Conservation (phyloP, 805 yeast genomes). For the Suhomyces faveliae region DNA sequence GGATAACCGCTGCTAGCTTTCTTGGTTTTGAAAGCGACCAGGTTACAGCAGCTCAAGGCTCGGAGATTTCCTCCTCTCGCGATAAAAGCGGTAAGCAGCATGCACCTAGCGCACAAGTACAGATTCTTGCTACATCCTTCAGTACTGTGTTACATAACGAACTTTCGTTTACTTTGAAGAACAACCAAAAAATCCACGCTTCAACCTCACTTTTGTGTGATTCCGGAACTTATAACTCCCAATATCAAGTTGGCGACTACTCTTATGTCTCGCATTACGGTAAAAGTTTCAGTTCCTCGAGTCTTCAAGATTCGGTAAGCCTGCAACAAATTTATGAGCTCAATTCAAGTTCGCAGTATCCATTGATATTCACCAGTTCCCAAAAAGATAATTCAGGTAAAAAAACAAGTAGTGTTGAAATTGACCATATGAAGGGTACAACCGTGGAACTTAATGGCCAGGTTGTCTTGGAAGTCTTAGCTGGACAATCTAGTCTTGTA, state of each 20-base stretch:
- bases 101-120: slow-evolving; percentile 38
- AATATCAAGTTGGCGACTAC: background rate
- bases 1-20: slow-evolving; percentile 60
- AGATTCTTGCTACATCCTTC: slow-evolving; percentile 38
- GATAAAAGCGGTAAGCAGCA: slow-evolving; percentile 25
- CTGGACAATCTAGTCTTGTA: background rate
- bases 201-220: slow-evolving; percentile 8
- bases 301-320: background rate
- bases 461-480: background rate
- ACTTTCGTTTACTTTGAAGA: slow-evolving; percentile 34
- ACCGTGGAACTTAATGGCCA: background rate
- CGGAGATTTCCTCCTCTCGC: slow-evolving; percentile 22
- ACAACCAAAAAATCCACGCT: slow-evolving; percentile 35
- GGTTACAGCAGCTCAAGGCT: slow-evolving; percentile 41
- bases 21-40: slow-evolving; percentile 51
- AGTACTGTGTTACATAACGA: slow-evolving; percentile 31
- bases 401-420: background rate
- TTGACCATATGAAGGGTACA: background rate
- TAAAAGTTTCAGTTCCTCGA: background rate
- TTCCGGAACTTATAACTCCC: background rate
- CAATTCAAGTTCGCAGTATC: background rate
- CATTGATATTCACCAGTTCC: background rate
- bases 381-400: background rate
- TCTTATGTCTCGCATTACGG: background rate
- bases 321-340: background rate